Evolutionary conservation across 192 early-diverging fungal genomes (phyloP), one percentile per base, ranked within the genome.

Genomic region (Backusella mclennaniae): DNA sequence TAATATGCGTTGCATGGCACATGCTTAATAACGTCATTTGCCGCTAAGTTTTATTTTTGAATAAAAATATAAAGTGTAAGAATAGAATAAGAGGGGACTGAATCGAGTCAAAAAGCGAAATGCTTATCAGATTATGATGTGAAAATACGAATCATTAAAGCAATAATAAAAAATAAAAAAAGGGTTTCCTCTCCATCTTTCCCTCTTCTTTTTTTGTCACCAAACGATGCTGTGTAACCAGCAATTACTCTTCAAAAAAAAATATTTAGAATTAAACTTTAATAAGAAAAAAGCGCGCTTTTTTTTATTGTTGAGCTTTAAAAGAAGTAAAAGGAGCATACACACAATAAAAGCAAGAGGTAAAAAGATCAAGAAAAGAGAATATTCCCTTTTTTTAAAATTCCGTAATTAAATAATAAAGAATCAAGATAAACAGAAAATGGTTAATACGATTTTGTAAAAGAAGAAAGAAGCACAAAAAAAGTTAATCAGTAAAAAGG

Each of bases 401-500:
- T 23, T 23, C 53, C 46, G 46, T 49, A 49, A 49, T 19, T 49
- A 49, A 19, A 49, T 49, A 49, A 6, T 6, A 19, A 49, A 49
- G 46, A 49, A 49, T 49, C 46, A 49, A 49, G 46, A n/a, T 49
- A 21, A 49, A 49, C 46, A 49, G 46, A 49, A 49, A 49, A 49
- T 49, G 46, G 46, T 0, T 49, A 49, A 49, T 49, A 19, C 46
- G 19, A n/a, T 49, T 49, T 49, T 49, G 46, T 49, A 49, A 49
- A 49, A 49, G 46, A 49, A 49, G 46, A 49, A 49, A 49, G 46
- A 49, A n/a, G 26, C 53, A 59, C 53, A 59, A 59, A 26, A 59
- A 59, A 59, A 59, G 53, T 59, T 59, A 59, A 59, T 59, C 23
- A 59, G n/a, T 49, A 49, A 49, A 59, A 59, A 59, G 23, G 53